Evolutionary conservation across 1,284 basidiomycete species (phyloP), one percentile per base, ranked within the genome.

Genomic region (Ceratobasidium sp.): DNA sequence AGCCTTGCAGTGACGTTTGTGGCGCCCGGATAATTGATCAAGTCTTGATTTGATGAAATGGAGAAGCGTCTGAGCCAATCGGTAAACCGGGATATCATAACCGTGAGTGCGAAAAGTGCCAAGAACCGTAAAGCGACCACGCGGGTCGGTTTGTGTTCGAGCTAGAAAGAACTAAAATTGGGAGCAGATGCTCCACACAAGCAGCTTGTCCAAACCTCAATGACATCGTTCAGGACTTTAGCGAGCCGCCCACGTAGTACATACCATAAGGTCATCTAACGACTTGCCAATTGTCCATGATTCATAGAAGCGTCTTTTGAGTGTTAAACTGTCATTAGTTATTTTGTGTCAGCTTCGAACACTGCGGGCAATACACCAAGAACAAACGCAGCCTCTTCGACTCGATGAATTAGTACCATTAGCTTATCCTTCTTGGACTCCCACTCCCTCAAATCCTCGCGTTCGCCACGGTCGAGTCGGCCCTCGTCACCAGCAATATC

Each of bases 311-410:
- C 33, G 33, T 33, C 33, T 10, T 48, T 48, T 17, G 15, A 17
- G 42, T 13, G 40, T 7, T 57, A 15, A 44, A 52, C 28, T 57
- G n/a, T 50, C 68, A 17, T 33, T 44, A n/a, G 42, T 50, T 50
- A 73, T 65, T 75, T 75, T 17, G 61, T 64, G 23, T 65, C 71
- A 38, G 61, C 33, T 44, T 75, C 71, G 26, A 54, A 54, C 17
- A 54, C 61, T 33, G 71, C 44, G 17, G 71, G 71, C 38, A 75
- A 59, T 23, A 75, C 95, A 81, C 92, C 90, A 75, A 97, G 85
- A 81, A 97, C 91, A 84, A 97, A 96, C 57, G 96, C 91, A 71
- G 91, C 90, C 82, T 96, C 91, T 81, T 96, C 95, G 13, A 94
- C 92, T 52, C 96, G 89, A 87, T 89, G 89, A 86, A 95, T 92